Conservation (phyloP, 306 rosid species). For the Pterocarpus santalinus region DNA sequence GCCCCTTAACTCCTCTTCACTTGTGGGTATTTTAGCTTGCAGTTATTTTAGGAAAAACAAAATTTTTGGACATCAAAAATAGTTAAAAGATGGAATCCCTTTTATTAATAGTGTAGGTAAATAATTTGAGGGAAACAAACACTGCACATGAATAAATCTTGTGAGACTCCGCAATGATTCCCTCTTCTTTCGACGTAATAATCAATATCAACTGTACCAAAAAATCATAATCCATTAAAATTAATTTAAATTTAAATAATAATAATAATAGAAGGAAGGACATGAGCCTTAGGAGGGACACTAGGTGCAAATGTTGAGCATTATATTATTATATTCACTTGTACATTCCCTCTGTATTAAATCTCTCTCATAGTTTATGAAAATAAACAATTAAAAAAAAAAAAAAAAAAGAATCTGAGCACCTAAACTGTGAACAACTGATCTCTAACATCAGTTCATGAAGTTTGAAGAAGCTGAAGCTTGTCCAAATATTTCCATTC, state of each 20-base stretch:
- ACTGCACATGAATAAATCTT: slow-evolving; percentile 5
- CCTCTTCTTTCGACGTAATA: background rate
- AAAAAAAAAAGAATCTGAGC: background rate
- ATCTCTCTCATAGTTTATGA: slow-evolving; percentile 26
- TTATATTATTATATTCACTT: slow-evolving; percentile 16
- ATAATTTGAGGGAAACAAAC: background rate
- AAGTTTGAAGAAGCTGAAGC: slow-evolving; percentile 41
- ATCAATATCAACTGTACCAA: background rate
- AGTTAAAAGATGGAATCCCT: too few species aligned
- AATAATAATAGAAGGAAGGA: background rate
- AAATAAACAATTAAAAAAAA: background rate
- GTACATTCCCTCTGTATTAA: slow-evolving; percentile 40
- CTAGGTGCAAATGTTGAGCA: background rate
- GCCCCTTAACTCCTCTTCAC: too few species aligned
- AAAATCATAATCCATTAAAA: slow-evolving; percentile 17
- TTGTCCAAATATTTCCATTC: slow-evolving; percentile 18
- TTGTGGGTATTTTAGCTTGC: too few species aligned
- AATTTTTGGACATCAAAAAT: too few species aligned
- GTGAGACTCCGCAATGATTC: background rate
- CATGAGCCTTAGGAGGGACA: background rate
- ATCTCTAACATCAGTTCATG: slow-evolving; percentile 15
- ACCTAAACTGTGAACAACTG: slow-evolving; percentile 4
- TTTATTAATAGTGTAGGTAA: too few species aligned
- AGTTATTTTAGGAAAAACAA: too few species aligned
- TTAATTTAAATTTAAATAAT: background rate